Conservation (phyloP, 179 eudicot species). For the Amaranthus tricolor region DNA sequence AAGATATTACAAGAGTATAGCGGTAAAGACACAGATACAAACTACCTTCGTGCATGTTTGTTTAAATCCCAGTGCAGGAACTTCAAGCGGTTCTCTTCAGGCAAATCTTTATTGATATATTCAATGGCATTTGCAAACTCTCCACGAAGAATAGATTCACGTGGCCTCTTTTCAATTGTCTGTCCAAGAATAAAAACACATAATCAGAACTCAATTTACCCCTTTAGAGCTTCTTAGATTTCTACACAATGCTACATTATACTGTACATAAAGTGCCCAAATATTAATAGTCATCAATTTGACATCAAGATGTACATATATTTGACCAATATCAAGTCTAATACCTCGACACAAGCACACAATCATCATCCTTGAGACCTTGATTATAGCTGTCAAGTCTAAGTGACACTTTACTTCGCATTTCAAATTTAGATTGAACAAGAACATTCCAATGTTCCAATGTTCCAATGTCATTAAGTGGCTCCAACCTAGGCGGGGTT, state of each 20-base stretch:
- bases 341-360: not conserved
- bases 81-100: constrained; percentile 69
- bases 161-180: constrained; percentile 85
- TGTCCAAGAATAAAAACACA: constrained; percentile 30
- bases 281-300: not conserved
- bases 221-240: constrained; percentile 8
- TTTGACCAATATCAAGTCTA: not conserved
- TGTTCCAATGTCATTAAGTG: no score
- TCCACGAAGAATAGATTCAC: constrained; percentile 88
- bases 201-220: not conserved
- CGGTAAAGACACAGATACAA: not conserved
- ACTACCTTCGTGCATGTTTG: constrained; percentile 73
- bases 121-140: constrained; percentile 95
- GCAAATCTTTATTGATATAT: constrained; percentile 61
- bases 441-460: no score
- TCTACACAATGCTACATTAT: not conserved
- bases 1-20: not conserved
- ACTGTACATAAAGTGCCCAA: not conserved
- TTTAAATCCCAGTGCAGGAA: constrained; percentile 92
- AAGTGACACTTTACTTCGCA: not conserved
- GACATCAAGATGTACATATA: not conserved
- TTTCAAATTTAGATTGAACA: not conserved
- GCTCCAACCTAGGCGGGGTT: no score
- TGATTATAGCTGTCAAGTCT: not conserved
- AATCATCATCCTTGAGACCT: not conserved